Evolutionary conservation across 108 stramenopile species (phyloP), one percentile per base, ranked within the genome.

Genomic region (Skeletonema marinoi): DNA sequence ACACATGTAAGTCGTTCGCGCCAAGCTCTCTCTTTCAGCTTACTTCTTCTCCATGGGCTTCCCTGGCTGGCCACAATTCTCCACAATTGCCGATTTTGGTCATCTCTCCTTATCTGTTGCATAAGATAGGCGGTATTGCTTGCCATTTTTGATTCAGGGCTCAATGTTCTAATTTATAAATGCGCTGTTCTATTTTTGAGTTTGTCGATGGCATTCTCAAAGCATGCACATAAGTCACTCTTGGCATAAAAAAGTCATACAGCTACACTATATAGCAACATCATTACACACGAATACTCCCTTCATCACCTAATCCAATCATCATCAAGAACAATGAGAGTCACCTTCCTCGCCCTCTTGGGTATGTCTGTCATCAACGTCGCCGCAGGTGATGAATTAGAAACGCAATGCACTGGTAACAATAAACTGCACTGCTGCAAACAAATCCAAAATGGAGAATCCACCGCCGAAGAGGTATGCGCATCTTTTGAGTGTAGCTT

Each of bases 311-410:
- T 0, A 46, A 46, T 29, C 54, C 7, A 21, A 56, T 56, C 54
- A 56, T 56, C 54, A 56, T 56, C 54, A 56, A 56, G 54, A 56
- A n/a, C n/a, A n/a, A 56, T 56, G 54, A 56, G 25, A 56, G 16
- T 56, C 19, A 29, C 7, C 54, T 46, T n/a, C 44, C 25, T 56
- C 25, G 54, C 54, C 54, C 54, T 56, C 21, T 7, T 56, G 54
- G 21, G 54, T 6, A n/a, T 25, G 25, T 16, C 25, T 25, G 7
- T 25, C 25, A 56, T n/a, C 25, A 56, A 56, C 6, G 25, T 6
- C 54, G 16, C 44, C 16, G 4, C 14, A 4, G 16, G 44, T 3
- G 44, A 46, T 4, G 44, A 46, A 46, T n/a, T 16, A 46, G 14
- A 46, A 9, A 10, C 12, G 41, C 41, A 42, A 42, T 42, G 41